Conservation (phyloP, 2,329 filamentous ascomycete genomes). For the Apiospora saccharicola region DNA sequence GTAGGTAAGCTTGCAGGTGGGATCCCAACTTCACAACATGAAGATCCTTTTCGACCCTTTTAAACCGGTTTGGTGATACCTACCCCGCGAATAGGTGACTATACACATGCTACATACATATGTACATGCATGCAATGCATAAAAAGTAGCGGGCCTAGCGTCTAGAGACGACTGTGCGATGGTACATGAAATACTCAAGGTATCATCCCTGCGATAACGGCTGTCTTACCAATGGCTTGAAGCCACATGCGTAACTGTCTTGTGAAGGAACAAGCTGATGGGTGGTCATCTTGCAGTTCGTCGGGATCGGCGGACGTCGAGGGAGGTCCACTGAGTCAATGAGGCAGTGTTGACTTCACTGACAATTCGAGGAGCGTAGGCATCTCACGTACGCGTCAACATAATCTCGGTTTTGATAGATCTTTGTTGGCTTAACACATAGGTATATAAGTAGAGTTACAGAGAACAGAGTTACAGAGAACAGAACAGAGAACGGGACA, state of each 20-base stretch:
- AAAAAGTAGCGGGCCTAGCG: background rate
- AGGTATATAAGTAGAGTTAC: too few relatives aligned
- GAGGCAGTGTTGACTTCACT: slow-evolving; percentile 2
- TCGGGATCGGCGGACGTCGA: background rate
- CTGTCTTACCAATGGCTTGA: background rate
- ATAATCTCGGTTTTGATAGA: background rate
- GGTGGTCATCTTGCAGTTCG: slow-evolving; percentile 14
- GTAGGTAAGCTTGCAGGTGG: slow-evolving; percentile 18
- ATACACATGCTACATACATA: background rate
- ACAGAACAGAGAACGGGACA: background rate
- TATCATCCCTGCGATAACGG: background rate
- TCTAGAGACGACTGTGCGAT: background rate
- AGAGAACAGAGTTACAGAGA: background rate
- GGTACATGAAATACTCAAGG: background rate
- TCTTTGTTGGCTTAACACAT: background rate
- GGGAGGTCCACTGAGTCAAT: background rate
- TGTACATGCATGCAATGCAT: too few relatives aligned
- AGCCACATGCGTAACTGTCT: slow-evolving; percentile 8
- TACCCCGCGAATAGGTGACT: background rate
- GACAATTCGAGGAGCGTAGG: background rate
- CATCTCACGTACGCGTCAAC: background rate
- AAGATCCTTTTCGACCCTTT: background rate
- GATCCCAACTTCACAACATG: background rate
- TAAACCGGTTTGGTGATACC: background rate
- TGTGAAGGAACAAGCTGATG: background rate